Base-by-base conservation (phyloP, 1,284 basidiomycete species). In the Tilletia horrida region DNA sequence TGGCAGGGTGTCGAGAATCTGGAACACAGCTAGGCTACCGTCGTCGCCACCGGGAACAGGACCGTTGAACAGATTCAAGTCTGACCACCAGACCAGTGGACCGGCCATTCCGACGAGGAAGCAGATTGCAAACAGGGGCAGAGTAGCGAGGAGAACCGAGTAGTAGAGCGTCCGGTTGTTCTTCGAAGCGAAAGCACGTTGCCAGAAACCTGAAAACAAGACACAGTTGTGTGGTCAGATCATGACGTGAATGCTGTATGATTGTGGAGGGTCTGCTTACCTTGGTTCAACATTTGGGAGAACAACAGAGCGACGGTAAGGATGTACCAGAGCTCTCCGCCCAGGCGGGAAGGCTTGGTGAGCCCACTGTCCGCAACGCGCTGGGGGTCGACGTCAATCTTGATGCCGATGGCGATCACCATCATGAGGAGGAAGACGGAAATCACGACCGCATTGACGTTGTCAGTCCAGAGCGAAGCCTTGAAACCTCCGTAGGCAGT, bases 401-500 rank as follows among this genome's bases (percentile, higher is more conserved):
- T 73, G 63, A 73, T 73, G 31, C 77, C 80, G 27, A 81, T 69
- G 27, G 80, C 81, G 42, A 73, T 66, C n/a, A 66, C 69, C 61
- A 74, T 76, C 29, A 82, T 76, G 55, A 80, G 73, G 25, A 82
- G 70, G 48, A 82, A 74, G 52, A 79, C 74, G 50, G 79, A 43
- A 62, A 82, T 79, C 47, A 81, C 70, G 23, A 80, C 66, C 11
- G 77, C 81, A 62, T 82, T 79, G 55, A 82, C 78, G 66, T 81
- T 82, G 71, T 82, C 81, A 9, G 81, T 82, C 69, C 74, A 80
- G 23, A 82, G 76, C 52, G 78, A 80, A 16, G 81, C 77, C 71
- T 79, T 78, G 75, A 82, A 82, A 45, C 81, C 81, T 57, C 81
- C 81, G 66, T 81, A 81, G 18, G 81, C 72, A 1, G 81, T 82